Base-by-base conservation (phyloP, 2,329 filamentous ascomycete genomes). In the Pyrenophora teres region DNA sequence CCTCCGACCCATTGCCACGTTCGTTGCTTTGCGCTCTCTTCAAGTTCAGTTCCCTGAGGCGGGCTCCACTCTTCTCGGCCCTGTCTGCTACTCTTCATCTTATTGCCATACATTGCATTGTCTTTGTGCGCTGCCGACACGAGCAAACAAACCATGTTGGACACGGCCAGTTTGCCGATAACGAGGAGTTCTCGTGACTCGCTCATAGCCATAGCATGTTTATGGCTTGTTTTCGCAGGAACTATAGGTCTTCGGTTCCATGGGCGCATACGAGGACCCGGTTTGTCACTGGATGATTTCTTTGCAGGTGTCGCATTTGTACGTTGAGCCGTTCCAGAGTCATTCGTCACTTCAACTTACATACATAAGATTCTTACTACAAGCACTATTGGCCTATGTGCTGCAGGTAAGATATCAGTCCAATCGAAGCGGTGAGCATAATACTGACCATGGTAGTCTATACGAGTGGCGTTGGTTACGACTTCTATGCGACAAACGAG, bases 341-440 rank as follows among this genome's bases (percentile, higher is more conserved):
- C 18, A 8, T 5, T 7, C 12, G 8, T 8, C 7, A 23, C 16
- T 12, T 7, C 9, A 37, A 16, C 40, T 55, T 21, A 55, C 44
- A 12, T 15, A n/a, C 27, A 7, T 16, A 23, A 62, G 60, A 16
- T 59, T 8, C 33, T 61, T 25, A 48, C 61, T 2, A 40, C 53
- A 12, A 63, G 53, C 15, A 64, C 61, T 4, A 63, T 64, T 33
- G 59, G 57, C 2, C 37, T 64, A 40, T 61, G 54, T 32, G 59
- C 54, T 36, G 41, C 46, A n/a, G 56, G 53, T 59, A 46, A 42
- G 45, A 32, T n/a, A 13, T 6, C 12, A 25, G 18, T 10, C 3
- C 13, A 32, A 10, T 27, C 5, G 7, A 30, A 30, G 10, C 10
- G 12, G 9, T 4, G 27, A 30, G 27, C 27, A 30, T 30, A 13